phyloP scores from a whole-genome alignment of 2,329 filamentous ascomycete species.

The Apiospora kogelbergensis region DNA sequence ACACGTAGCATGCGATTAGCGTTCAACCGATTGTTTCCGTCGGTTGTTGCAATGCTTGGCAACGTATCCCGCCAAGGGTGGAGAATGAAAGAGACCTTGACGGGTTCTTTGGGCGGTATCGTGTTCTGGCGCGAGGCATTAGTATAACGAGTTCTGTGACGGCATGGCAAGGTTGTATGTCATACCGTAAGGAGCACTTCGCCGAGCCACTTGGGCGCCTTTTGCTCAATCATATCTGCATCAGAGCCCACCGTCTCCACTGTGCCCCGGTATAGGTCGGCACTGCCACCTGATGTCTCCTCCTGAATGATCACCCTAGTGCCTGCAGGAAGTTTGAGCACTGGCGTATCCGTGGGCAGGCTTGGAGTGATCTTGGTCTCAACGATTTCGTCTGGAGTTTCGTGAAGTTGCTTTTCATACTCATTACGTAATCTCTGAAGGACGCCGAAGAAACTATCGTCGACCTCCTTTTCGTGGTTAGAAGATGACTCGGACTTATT shows the following conservation, averaged over 20 bases:
- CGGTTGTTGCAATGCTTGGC: conserved; percentile 70
- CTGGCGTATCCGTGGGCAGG: conserved; percentile 71
- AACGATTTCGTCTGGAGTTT: conserved; percentile 53
- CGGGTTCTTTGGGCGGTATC: conserved; percentile 82
- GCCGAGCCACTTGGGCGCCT: conserved; percentile 87
- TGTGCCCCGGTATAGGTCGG: conserved; percentile 88
- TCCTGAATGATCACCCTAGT: conserved; percentile 70
- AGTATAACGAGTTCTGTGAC: conserved; percentile 17
- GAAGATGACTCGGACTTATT: conserved; percentile 57
- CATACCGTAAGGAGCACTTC: conserved; percentile 74
- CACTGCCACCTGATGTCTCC: conserved; percentile 66
- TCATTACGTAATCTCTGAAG: conserved; percentile 73
- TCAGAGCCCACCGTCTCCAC: conserved; percentile 76
- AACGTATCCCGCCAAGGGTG: conserved; percentile 76
- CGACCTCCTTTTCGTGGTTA: conserved; percentile 69
- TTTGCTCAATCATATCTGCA: conserved; percentile 79
- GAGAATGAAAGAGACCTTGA: conserved; percentile 93
- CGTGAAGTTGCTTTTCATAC: conserved; percentile 67
- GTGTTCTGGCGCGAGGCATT: conserved; percentile 57
- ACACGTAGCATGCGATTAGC: conserved; percentile 96
- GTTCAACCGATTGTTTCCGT: conserved; percentile 88
- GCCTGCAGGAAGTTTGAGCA: conserved; percentile 68
- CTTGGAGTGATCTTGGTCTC: conserved; percentile 68
- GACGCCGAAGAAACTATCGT: conserved; percentile 72
- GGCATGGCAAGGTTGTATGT: conserved; percentile 16